phyloP scores from a whole-genome alignment of 2,329 filamentous ascomycete genomes.

The Clonostachys chloroleuca region DNA sequence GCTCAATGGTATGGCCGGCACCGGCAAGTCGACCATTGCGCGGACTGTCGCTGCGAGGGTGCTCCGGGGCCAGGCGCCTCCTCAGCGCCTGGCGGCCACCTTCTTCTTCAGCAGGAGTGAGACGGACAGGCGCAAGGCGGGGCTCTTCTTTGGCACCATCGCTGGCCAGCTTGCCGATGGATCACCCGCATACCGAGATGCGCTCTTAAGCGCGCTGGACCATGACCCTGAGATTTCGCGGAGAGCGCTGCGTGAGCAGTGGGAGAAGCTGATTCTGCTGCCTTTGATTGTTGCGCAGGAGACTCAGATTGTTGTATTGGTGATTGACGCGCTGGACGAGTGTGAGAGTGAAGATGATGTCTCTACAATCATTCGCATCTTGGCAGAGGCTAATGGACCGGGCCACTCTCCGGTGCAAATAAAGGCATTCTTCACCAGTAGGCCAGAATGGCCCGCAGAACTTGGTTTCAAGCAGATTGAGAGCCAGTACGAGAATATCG shows the following conservation, averaged over 20 bases:
- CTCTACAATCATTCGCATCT: not conserved
- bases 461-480: conserved; percentile 21
- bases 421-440: conserved; percentile 30
- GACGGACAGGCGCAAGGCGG: not conserved
- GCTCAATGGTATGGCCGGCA: conserved; percentile 2
- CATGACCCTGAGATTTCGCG: not conserved
- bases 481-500: conserved; percentile 20
- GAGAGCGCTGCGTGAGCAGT: conserved; percentile 34
- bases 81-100: not conserved
- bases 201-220: not conserved
- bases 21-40: conserved; percentile 2
- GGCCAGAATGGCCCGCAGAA: conserved; percentile 26
- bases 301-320: not conserved
- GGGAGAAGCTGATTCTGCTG: conserved; percentile 59
- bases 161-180: not conserved
- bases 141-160: not conserved
- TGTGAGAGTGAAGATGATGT: not conserved
- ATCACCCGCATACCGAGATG: not conserved
- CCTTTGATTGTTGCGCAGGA: conserved; percentile 58
- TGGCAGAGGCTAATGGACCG: not conserved
- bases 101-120: conserved; percentile 1
- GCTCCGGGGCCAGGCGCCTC: not conserved
- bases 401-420: conserved; percentile 3
- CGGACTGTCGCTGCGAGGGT: not conserved
- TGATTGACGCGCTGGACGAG: conserved; percentile 2